Evolutionary conservation across 208 protist genomes (phyloP).

Genomic region (Willaertia magna): DNA sequence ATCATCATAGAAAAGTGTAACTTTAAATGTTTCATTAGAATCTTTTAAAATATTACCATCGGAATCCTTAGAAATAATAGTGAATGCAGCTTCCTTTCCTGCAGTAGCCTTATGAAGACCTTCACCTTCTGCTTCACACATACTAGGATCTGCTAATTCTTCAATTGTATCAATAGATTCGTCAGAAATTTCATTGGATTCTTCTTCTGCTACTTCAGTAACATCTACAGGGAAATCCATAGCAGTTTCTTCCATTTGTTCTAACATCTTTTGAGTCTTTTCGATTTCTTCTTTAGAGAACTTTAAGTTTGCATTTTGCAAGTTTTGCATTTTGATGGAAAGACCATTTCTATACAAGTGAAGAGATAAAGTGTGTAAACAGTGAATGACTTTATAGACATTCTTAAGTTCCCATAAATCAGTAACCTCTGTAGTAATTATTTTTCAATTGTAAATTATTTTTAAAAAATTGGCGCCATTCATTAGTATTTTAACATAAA

Average conservation of each 20-base stretch:
- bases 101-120: neutral
- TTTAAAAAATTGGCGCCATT: too few species aligned
- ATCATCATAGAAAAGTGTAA: neutral
- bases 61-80: neutral
- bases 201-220: neutral
- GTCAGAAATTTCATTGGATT: neutral
- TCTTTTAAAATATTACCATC: neutral
- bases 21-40: neutral
- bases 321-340: neutral
- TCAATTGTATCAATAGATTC: neutral
- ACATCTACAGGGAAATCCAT: neutral
- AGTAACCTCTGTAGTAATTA: neutral
- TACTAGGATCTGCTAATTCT: neutral
- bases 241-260: neutral
- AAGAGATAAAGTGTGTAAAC: neutral
- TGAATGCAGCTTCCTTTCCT: neutral
- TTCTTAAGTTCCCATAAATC: constrained; percentile 6
- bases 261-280: neutral
- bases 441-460: too few species aligned
- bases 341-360: neutral
- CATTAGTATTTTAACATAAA: too few species aligned
- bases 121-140: neutral
- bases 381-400: neutral
- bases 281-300: constrained; percentile 1
- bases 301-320: neutral